A percentile compares a stretch with the other conserved stretches of the same genome.
Conservation (phyloP, 2,329 filamentous ascomycete species). For the Curvularia spicifera region DNA sequence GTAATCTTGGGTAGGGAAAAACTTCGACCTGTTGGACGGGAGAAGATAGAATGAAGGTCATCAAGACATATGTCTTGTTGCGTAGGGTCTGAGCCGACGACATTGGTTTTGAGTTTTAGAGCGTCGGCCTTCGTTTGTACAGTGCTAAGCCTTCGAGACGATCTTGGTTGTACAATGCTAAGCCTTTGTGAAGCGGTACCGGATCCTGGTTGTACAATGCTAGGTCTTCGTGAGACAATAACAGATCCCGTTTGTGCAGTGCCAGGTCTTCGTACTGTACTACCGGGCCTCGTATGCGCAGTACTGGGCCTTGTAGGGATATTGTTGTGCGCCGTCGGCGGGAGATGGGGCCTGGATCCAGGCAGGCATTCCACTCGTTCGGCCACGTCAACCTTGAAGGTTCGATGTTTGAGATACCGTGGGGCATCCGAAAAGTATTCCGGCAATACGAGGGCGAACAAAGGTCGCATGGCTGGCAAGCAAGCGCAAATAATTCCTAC, state of each 20-base stretch:
- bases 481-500: constrained; percentile 46
- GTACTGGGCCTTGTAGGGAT: neutral
- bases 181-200: neutral
- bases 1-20: constrained; percentile 8
- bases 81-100: neutral
- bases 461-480: constrained; percentile 45
- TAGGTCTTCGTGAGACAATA: neutral
- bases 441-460: constrained; percentile 50
- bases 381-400: constrained; percentile 31
- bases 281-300: neutral
- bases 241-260: neutral
- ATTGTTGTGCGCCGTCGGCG: neutral
- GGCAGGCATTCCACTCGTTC: constrained; percentile 23
- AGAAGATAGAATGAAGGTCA: constrained; percentile 16
- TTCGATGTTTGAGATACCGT: constrained; percentile 21
- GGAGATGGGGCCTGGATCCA: neutral
- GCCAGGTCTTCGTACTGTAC: neutral
- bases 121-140: neutral
- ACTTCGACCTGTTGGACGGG: constrained; percentile 18
- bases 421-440: constrained; percentile 36
- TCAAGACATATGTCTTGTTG: constrained; percentile 9
- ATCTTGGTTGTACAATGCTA: neutral
- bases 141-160: neutral
- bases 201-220: neutral
- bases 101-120: neutral